These are phyloP conservation scores for Amylostereum areolatum DNA, from an alignment of 1,284 basidiomycete genomes.

Conservation along the genomic window DNA sequence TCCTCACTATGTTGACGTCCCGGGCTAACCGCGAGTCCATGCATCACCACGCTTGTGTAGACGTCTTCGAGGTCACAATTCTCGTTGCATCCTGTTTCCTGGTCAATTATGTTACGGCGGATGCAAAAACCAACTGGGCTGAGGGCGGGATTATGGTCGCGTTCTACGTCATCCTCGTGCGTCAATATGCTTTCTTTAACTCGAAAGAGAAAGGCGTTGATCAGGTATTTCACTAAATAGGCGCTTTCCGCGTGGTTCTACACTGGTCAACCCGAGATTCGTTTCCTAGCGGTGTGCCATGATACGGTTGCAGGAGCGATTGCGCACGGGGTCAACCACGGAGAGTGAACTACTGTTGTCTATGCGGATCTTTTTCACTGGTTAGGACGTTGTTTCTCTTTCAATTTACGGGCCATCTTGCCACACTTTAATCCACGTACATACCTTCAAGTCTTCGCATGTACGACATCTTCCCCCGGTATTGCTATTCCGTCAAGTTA, in stretches of 20 bases:
- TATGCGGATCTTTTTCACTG: background rate
- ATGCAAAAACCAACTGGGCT: constrained; percentile 66
- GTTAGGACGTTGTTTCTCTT: background rate
- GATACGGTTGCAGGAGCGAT: background rate
- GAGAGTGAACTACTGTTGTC: background rate
- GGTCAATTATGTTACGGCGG: constrained; percentile 66
- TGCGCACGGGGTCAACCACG: background rate
- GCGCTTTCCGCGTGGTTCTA: constrained; percentile 54
- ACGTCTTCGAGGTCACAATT: constrained; percentile 53
- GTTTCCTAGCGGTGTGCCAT: constrained; percentile 25
- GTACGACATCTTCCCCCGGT: background rate
- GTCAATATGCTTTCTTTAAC: constrained; percentile 11
- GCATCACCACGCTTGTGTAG: constrained; percentile 15
- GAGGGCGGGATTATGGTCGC: constrained; percentile 49
- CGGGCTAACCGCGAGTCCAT: background rate
- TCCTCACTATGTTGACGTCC: background rate
- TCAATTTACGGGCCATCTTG: background rate
- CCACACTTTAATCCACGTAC: background rate
- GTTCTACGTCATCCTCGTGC: constrained; percentile 52
- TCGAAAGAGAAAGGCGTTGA: background rate
- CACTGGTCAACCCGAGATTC: constrained; percentile 38
- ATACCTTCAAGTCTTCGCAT: background rate
- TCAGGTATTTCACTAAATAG: constrained; percentile 19
- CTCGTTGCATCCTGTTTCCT: constrained; percentile 59
- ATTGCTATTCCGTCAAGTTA: too few species aligned